A percentile compares a stretch with the other conserved stretches of the same genome.
Evolutionary conservation across 148 eudicot genomes (phyloP).

Genomic region (Polygonum aviculare): DNA sequence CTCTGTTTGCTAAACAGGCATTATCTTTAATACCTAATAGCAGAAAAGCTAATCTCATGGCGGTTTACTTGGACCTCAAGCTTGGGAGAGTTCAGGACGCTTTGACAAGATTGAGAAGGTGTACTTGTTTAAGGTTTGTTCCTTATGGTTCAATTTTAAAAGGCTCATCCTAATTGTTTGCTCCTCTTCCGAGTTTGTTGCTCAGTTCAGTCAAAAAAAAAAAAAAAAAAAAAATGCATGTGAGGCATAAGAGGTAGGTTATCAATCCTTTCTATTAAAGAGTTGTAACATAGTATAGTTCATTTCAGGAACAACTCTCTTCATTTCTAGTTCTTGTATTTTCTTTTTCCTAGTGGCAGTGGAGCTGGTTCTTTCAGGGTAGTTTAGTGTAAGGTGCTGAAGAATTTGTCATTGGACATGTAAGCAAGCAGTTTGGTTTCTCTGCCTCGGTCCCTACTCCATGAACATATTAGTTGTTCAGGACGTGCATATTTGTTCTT

Average conservation of each 20-base stretch:
- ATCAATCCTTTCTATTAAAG: conserved; percentile 28
- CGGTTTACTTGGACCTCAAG: conserved; percentile 60
- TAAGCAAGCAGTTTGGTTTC: background rate
- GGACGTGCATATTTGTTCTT: background rate
- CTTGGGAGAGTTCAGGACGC: conserved; percentile 53
- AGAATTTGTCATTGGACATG: background rate
- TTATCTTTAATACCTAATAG: conserved; percentile 42
- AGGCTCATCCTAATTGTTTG: conserved; percentile 19
- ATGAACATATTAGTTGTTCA: background rate
- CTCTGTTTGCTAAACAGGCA: conserved; percentile 35
- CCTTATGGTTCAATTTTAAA: conserved; percentile 30
- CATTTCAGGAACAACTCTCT: conserved; percentile 44
- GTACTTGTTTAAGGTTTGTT: conserved; percentile 44
- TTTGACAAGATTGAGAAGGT: conserved; percentile 53
- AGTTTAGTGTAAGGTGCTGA: background rate
- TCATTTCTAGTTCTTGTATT: conserved; percentile 7
- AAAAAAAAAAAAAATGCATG: conserved; percentile 20
- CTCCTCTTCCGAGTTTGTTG: conserved; percentile 13
- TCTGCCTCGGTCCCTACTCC: background rate
- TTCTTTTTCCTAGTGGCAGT: background rate
- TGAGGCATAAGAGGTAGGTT: conserved; percentile 39
- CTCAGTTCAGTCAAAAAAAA: conserved; percentile 24
- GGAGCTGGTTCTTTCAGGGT: background rate
- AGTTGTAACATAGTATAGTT: conserved; percentile 87
- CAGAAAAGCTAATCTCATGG: conserved; percentile 56